phyloP scores from a whole-genome alignment of 2,329 filamentous ascomycete species.

The Apiospora sp. region DNA sequence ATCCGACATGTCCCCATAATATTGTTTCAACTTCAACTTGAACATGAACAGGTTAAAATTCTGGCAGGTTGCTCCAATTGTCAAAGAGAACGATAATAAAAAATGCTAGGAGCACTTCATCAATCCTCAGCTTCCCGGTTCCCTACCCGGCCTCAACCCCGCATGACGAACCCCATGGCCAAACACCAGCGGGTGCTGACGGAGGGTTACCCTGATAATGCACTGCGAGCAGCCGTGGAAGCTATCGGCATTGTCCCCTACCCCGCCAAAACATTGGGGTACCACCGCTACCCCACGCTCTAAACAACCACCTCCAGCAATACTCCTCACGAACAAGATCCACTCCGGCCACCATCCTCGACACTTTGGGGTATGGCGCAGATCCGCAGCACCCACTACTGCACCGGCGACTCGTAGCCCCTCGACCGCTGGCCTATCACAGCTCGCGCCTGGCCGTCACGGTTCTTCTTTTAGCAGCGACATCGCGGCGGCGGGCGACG shows the following conservation, averaged over 20 bases:
- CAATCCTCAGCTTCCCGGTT: neutral
- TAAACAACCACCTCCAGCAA: neutral
- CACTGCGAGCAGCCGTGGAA: neutral
- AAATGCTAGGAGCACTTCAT: too few species aligned
- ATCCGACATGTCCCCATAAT: neutral
- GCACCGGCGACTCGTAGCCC: neutral
- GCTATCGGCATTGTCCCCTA: neutral
- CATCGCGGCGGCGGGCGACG: neutral
- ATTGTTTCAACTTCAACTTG: neutral
- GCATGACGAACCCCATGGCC: neutral
- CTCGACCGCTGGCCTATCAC: conserved; percentile 2
- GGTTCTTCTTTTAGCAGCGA: conserved; percentile 19
- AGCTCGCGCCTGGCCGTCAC: neutral
- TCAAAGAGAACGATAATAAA: neutral
- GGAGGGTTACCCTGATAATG: neutral
- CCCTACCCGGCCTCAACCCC: neutral
- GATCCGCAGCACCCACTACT: neutral
- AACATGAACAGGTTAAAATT: neutral
- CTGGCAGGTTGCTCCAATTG: neutral
- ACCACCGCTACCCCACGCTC: neutral
- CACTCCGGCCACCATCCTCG: neutral
- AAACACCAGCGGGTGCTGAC: neutral
- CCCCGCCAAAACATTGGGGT: conserved; percentile 8
- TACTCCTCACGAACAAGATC: neutral
- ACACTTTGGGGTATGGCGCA: neutral